Conservation (phyloP, 2,329 filamentous ascomycete genomes). For the Hirsutella minnesotensis region DNA sequence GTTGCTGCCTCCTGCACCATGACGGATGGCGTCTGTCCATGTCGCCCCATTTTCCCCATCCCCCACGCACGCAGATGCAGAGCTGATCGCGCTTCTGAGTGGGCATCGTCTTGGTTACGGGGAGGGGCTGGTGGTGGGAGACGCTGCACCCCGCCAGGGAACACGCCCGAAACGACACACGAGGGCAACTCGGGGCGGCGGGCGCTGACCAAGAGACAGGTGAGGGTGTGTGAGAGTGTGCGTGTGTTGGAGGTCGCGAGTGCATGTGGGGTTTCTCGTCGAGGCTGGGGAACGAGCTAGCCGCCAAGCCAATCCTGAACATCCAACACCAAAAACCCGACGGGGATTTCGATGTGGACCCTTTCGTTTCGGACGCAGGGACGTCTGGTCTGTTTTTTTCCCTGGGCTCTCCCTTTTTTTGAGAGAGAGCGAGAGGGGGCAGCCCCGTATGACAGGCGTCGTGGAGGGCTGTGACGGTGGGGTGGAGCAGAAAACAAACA, state of each 20-base stretch:
- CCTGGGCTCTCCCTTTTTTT: background rate
- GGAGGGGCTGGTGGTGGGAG: background rate
- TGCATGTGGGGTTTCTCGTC: background rate
- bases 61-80: background rate
- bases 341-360: background rate
- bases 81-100: background rate
- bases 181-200: too few relatives aligned
- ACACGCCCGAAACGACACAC: background rate
- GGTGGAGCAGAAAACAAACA: background rate
- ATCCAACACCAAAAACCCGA: background rate
- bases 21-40: constrained; percentile 1
- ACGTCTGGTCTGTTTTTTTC: background rate
- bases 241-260: too few relatives aligned
- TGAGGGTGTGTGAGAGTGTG: too few relatives aligned
- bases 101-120: background rate
- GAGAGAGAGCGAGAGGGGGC: background rate
- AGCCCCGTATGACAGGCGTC: too few relatives aligned
- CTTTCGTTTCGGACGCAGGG: background rate
- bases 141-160: background rate
- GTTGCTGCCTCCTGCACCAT: constrained; percentile 1
- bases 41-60: background rate
- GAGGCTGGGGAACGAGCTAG: background rate
- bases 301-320: background rate
- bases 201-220: too few relatives aligned
- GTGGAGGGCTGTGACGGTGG: too few relatives aligned